These are phyloP conservation scores for Pseudocercospora musae DNA, from an alignment of 2,329 filamentous ascomycete species.

Conservation along the genomic window DNA sequence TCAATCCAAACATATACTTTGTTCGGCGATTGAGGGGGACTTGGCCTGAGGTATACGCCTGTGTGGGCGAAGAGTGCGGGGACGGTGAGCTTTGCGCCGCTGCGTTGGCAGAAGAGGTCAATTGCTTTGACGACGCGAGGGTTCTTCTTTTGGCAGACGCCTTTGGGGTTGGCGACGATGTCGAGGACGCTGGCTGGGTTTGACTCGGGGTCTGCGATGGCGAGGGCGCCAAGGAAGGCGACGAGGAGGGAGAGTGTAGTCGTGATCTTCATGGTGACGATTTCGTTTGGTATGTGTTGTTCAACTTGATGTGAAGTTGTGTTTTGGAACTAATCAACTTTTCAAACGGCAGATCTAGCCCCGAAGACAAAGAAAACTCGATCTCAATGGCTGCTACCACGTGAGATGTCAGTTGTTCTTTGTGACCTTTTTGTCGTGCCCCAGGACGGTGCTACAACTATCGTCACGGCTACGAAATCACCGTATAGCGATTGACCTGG, in stretches of 20 bases:
- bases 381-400: not conserved
- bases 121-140: not conserved
- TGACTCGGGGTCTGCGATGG: not conserved
- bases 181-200: not conserved
- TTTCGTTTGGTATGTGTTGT: not conserved
- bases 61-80: not conserved
- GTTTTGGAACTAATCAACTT: not conserved
- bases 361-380: not conserved
- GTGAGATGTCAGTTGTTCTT: not conserved
- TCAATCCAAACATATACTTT: not conserved
- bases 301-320: not conserved
- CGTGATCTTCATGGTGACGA: not conserved
- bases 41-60: not conserved
- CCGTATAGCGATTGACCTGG: no score
- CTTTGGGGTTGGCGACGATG: not conserved
- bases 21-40: not conserved
- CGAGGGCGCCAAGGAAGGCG: not conserved
- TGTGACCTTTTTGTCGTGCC: not conserved
- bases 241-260: not conserved
- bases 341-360: not conserved
- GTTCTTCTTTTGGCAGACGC: not conserved
- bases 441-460: no score
- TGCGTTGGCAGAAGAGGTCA: not conserved
- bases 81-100: not conserved
- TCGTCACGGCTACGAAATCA: no score